Conservation (phyloP, 2,329 filamentous ascomycete species). For the Cladosporium sp. region DNA sequence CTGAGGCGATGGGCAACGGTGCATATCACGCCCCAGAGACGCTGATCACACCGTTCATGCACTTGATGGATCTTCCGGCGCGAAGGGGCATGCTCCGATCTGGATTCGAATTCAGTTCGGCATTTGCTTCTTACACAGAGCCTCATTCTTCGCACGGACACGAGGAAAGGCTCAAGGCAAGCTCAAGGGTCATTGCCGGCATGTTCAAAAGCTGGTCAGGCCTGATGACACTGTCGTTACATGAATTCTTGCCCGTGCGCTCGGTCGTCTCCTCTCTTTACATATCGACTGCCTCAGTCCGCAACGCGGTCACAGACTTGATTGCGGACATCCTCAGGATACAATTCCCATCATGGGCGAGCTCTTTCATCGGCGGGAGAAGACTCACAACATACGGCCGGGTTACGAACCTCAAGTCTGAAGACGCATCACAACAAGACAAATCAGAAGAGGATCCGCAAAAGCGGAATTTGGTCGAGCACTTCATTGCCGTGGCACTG, state of each 20-base stretch:
- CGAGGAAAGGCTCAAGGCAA: conserved; percentile 71
- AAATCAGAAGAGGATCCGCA: conserved; percentile 63
- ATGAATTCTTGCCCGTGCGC: conserved; percentile 76
- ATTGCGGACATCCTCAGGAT: conserved; percentile 82
- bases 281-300: conserved; percentile 52
- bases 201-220: conserved; percentile 93
- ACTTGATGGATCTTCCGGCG: conserved; percentile 79
- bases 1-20: conserved; percentile 87
- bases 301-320: conserved; percentile 84
- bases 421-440: conserved; percentile 49
- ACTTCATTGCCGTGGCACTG: conserved; percentile 86
- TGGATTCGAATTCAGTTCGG: conserved; percentile 81
- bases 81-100: conserved; percentile 78
- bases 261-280: conserved; percentile 70
- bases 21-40: conserved; percentile 91
- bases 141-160: conserved; percentile 55
- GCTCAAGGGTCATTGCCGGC: conserved; percentile 86
- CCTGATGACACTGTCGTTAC: conserved; percentile 81
- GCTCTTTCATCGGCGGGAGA: conserved; percentile 87
- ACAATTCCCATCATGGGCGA: conserved; percentile 91
- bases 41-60: conserved; percentile 80
- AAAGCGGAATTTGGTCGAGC: conserved; percentile 77
- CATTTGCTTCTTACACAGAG: conserved; percentile 89
- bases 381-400: conserved; percentile 95
- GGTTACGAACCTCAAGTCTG: conserved; percentile 75